These are phyloP conservation scores for Uronychia binucleata DNA, from an alignment of 73 alveolate species.

Conservation along the genomic window DNA sequence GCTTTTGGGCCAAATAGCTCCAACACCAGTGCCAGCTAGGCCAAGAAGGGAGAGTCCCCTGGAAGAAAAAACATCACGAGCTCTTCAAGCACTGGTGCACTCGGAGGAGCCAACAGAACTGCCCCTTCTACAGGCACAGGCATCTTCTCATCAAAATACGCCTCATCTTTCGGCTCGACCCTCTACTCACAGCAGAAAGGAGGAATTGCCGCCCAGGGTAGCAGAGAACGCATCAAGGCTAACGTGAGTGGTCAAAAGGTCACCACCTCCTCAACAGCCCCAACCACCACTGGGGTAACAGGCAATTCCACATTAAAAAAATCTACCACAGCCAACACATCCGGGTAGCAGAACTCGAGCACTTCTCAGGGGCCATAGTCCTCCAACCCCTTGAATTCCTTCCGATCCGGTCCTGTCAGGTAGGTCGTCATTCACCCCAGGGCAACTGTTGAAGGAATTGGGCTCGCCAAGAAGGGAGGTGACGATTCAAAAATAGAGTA, in stretches of 20 bases:
- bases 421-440: not conserved
- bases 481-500: not conserved
- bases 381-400: not conserved
- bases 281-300: not conserved
- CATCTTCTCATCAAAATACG: not conserved
- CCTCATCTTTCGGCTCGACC: not conserved
- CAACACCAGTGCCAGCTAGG: too few relatives aligned
- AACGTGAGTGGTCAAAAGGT: not conserved
- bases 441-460: not conserved
- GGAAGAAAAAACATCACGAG: not conserved
- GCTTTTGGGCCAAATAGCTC: too few relatives aligned
- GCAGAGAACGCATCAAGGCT: not conserved
- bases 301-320: not conserved
- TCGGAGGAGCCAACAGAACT: not conserved
- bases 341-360: too few relatives aligned
- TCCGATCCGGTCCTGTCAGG: not conserved
- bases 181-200: not conserved
- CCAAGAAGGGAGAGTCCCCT: not conserved
- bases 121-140: not conserved
- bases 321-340: not conserved
- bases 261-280: not conserved
- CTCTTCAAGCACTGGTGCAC: not conserved
- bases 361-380: not conserved
- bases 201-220: not conserved
- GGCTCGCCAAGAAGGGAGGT: not conserved